Evolutionary conservation across 345 rosid species (phyloP), one percentile per base, ranked within the genome.

Genomic region (Eucalyptus shirleyi): DNA sequence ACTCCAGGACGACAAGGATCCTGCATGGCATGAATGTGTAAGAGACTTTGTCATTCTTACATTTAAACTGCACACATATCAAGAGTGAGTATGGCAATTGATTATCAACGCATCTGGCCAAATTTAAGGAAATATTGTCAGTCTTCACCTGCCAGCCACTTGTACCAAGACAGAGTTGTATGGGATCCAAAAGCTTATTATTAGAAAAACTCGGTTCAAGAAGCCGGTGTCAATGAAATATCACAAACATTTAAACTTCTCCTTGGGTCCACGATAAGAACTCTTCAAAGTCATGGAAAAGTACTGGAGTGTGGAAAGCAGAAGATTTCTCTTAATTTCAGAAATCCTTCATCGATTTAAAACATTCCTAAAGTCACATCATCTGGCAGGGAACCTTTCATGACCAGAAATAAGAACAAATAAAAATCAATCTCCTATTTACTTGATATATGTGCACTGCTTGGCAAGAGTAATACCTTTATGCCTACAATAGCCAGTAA

Each of bases 1-100:
- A 97, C 99, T 88, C 97, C 95, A 10, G 94, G 95, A 53, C 99
- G 99, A 88, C 99, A 98, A 88, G 99, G 99, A 93, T 98, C 99
- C 99, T 98, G 92, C 92, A 93, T 72, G 17, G 47, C 0, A 21
- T 40, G 47, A 77, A 37, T 0, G 8, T 21, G 28, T 40, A 77
- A 21, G 47, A 77, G 47, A 77, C 13, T 77, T 21, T 77, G 45
- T 40, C 26, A 21, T 77, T 40, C 83, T 1, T 77, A 0, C 6
- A 0, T 0, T 77, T 77, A 77, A 40, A 77, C 30, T 77, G 83
- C 47, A 77, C 83, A 21, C 77, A 21, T 77, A 40, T 42, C 28
- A 21, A 40, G 47, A 77, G 30, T 40, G 85, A 40, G 85, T 6
- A 40, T 0, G 0, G 85, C 85, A 77, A 77, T 0, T 77, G 85